A percentile compares a stretch with the other conserved stretches of the same genome.
These are phyloP conservation scores for Ophiosphaerella korrae DNA, from an alignment of 2,329 filamentous ascomycete genomes.

Conservation along the genomic window DNA sequence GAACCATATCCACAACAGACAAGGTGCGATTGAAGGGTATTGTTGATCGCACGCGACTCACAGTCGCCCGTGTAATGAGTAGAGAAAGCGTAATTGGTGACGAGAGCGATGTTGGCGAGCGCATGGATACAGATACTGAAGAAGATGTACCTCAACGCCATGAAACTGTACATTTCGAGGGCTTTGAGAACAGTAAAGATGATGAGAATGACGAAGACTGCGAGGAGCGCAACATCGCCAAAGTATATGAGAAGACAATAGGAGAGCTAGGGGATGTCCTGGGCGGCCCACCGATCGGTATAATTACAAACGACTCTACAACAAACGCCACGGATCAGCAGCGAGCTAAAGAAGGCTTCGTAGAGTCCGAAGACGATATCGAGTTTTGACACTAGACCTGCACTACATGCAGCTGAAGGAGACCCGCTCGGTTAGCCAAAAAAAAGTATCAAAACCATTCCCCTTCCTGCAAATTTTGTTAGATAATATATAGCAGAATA, in stretches of 20 bases:
- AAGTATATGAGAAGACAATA: conserved; percentile 80
- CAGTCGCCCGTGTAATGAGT: conserved; percentile 71
- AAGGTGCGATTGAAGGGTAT: conserved; percentile 86
- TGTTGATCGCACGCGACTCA: conserved; percentile 74
- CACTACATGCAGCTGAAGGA: no score
- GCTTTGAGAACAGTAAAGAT: conserved; percentile 51
- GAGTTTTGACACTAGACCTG: conserved; percentile 9
- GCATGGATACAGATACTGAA: conserved; percentile 42
- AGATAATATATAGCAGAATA: no score
- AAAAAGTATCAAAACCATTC: no score
- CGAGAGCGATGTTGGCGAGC: conserved; percentile 24
- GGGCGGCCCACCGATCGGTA: conserved; percentile 55
- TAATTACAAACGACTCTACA: conserved; percentile 50
- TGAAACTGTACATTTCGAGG: conserved; percentile 34
- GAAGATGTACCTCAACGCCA: conserved; percentile 29
- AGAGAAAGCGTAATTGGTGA: conserved; percentile 54
- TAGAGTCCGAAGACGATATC: conserved; percentile 15
- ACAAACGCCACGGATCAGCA: conserved; percentile 13
- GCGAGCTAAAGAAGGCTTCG: conserved; percentile 14
- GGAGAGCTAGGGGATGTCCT: conserved; percentile 73
- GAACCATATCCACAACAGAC: conserved; percentile 76
- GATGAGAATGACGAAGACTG: conserved; percentile 49
- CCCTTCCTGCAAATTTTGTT: no score
- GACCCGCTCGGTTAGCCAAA: no score
- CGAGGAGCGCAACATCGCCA: conserved; percentile 52